phyloP scores from a whole-genome alignment of 1,284 basidiomycete genomes.

The Malassezia equina region DNA sequence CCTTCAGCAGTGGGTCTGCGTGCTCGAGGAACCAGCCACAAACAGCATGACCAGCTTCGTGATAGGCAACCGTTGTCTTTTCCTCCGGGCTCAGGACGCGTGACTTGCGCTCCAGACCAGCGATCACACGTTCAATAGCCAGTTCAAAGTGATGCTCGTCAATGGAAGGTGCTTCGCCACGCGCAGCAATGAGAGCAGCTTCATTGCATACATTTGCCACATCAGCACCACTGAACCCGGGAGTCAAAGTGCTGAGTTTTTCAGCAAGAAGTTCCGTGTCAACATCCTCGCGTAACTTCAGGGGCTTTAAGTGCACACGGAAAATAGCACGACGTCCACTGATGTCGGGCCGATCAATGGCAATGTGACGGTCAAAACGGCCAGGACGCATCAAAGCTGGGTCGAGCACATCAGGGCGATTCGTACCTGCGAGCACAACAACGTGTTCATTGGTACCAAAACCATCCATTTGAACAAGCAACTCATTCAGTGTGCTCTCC shows the following conservation, averaged over 20 bases:
- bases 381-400: slow-evolving; percentile 89
- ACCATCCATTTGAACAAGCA: slow-evolving; percentile 98
- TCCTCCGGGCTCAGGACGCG: slow-evolving; percentile 85
- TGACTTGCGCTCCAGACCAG: slow-evolving; percentile 89
- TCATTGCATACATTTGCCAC: slow-evolving; percentile 99
- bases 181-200: slow-evolving; percentile 86
- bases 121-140: slow-evolving; percentile 95
- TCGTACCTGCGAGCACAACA: slow-evolving; percentile 92
- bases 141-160: slow-evolving; percentile 83
- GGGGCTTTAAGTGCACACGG: slow-evolving; percentile 77
- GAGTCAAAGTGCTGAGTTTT: slow-evolving; percentile 88
- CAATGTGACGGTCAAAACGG: slow-evolving; percentile 92
- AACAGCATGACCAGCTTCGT: slow-evolving; percentile 96
- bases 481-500: slow-evolving; percentile 93
- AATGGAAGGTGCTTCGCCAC: slow-evolving; percentile 68
- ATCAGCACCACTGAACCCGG: slow-evolving; percentile 95
- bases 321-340: slow-evolving; percentile 88
- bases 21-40: slow-evolving; percentile 97
- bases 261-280: slow-evolving; percentile 49
- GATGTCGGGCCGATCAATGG: slow-evolving; percentile 90
- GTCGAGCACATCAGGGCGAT: slow-evolving; percentile 90
- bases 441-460: slow-evolving; percentile 92
- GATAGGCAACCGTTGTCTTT: slow-evolving; percentile 98
- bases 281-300: slow-evolving; percentile 51
- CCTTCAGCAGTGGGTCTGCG: slow-evolving; percentile 90